Percentiles rank a stretch among this genome's conserved stretches.
Conservation (phyloP, 176 grass and related monocot species). For the Phragmites australis region DNA sequence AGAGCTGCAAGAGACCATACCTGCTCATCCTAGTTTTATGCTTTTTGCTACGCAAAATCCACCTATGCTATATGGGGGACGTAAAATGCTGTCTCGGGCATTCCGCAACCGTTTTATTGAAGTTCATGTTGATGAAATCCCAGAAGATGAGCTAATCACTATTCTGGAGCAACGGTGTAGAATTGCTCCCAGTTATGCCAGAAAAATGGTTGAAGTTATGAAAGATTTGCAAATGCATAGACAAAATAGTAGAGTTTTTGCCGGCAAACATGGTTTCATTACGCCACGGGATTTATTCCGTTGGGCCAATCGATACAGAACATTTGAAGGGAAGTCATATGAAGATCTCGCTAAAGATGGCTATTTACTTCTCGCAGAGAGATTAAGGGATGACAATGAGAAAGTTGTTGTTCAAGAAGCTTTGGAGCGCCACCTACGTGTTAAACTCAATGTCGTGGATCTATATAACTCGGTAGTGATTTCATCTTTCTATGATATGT, state of each 20-base stretch:
- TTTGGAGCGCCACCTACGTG: conserved; percentile 61
- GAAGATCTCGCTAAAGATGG: conserved; percentile 94
- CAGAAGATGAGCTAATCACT: conserved; percentile 67
- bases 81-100: conserved; percentile 91
- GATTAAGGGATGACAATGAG: conserved; percentile 86
- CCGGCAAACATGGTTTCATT: conserved; percentile 98
- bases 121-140: conserved; percentile 97
- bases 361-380: conserved; percentile 94
- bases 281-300: conserved; percentile 91
- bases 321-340: conserved; percentile 73
- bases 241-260: conserved; percentile 92
- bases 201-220: conserved; percentile 92
- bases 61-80: conserved; percentile 80
- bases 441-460: conserved; percentile 59
- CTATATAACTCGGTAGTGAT: conserved; percentile 67
- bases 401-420: conserved; percentile 74
- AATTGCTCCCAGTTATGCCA: conserved; percentile 71
- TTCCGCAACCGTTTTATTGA: conserved; percentile 97
- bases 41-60: conserved; percentile 97
- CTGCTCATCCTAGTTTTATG: conserved; percentile 94
- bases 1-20: conserved; percentile 82
- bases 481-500: conserved; percentile 14
- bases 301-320: conserved; percentile 79
- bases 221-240: conserved; percentile 79
- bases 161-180: conserved; percentile 71